Evolutionary conservation across 2,329 filamentous ascomycete genomes (phyloP).

Genomic region (Penicillium palitans): DNA sequence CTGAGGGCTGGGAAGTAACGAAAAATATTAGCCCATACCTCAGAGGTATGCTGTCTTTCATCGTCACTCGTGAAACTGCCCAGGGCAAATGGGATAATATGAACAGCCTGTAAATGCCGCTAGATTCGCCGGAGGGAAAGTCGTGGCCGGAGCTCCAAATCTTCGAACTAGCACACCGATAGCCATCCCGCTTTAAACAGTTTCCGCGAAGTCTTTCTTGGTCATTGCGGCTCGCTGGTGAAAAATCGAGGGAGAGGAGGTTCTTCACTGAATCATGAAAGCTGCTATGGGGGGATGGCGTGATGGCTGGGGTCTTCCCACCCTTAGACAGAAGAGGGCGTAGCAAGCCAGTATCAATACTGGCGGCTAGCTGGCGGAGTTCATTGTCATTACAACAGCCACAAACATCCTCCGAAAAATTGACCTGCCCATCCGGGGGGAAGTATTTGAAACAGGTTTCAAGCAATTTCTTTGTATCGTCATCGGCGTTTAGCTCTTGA

Average conservation of each 20-base stretch:
- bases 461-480: neutral
- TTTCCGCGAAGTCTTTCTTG: neutral
- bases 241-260: neutral
- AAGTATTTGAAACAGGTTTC: constrained; percentile 3
- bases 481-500: no score
- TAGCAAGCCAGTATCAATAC: constrained; percentile 2
- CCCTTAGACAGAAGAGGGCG: neutral
- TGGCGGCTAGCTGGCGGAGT: constrained; percentile 1
- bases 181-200: neutral
- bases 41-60: neutral
- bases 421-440: neutral
- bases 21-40: neutral
- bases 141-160: neutral
- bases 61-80: neutral
- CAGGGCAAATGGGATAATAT: constrained; percentile 4
- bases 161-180: neutral
- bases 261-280: neutral
- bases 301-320: neutral
- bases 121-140: neutral
- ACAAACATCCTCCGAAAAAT: constrained; percentile 5
- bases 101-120: no score
- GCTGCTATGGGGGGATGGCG: neutral
- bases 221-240: neutral
- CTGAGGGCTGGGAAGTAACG: constrained; percentile 1
- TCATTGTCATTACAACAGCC: neutral